Percentiles rank a stretch among this genome's conserved stretches.
phyloP scores from a whole-genome alignment of 2,329 filamentous ascomycete genomes.

The Xylaria sp. region DNA sequence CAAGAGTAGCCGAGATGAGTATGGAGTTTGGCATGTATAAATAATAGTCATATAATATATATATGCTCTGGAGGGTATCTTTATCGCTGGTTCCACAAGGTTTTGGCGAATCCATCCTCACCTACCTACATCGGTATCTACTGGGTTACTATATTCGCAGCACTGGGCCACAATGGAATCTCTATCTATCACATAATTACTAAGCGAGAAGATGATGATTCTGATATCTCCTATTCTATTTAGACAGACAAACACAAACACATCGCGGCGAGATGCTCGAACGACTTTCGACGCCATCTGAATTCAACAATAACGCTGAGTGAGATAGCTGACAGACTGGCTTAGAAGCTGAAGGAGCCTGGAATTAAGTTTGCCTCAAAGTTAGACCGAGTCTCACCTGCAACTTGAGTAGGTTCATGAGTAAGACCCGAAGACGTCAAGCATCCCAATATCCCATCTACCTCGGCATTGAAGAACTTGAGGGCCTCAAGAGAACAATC shows the following conservation, averaged over 20 bases:
- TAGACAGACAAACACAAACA: background rate
- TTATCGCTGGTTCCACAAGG: too few species aligned
- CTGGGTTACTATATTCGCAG: too few species aligned
- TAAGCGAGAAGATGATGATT: background rate
- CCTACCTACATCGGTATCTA: too few species aligned
- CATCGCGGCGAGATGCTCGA: background rate
- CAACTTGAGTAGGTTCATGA: background rate
- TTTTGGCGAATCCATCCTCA: too few species aligned
- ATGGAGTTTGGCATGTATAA: too few species aligned
- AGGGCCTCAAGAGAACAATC: too few species aligned
- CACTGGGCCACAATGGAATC: too few species aligned
- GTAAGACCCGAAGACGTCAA: background rate
- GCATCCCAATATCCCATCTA: too few species aligned
- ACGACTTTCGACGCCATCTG: background rate
- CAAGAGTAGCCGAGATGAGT: too few species aligned
- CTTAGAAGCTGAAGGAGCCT: constrained; percentile 6
- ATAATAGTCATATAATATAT: too few species aligned
- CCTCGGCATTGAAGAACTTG: too few species aligned
- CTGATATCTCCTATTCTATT: background rate
- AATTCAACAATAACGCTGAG: constrained; percentile 7
- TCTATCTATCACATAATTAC: background rate
- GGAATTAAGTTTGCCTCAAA: background rate
- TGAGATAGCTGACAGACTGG: constrained; percentile 14
- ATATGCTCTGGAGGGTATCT: too few species aligned
- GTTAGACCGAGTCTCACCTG: background rate